Evolutionary conservation across 208 protist species (phyloP).

Genomic region (Acanthamoeba polyphaga): DNA sequence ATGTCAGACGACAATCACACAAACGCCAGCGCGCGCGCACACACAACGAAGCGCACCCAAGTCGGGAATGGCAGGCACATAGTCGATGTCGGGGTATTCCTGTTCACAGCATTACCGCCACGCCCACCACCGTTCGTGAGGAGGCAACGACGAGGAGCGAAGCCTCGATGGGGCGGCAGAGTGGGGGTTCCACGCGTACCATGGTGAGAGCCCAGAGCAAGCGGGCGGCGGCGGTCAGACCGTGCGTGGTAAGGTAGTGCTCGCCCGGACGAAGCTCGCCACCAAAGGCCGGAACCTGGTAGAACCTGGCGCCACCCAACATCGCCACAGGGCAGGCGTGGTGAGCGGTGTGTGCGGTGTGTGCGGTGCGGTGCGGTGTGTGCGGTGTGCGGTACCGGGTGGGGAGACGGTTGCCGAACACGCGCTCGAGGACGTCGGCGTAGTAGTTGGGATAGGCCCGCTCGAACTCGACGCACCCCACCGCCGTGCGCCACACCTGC

Average conservation of each 20-base stretch:
- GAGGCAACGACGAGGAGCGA: too few relatives aligned
- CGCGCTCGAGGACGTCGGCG: not conserved
- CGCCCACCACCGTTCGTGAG: too few relatives aligned
- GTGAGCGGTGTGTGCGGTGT: not conserved
- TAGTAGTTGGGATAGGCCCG: slow-evolving; percentile 36
- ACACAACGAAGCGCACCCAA: not conserved
- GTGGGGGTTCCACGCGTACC: not conserved
- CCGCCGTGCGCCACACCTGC: slow-evolving; percentile 11
- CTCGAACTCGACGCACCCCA: slow-evolving; percentile 29
- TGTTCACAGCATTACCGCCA: too few relatives aligned
- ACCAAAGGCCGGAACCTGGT: slow-evolving; percentile 13
- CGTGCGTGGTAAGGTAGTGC: not conserved
- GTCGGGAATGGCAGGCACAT: slow-evolving; percentile 1
- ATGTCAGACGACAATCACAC: not conserved
- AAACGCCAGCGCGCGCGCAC: not conserved
- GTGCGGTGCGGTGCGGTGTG: too few relatives aligned
- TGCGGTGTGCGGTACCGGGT: not conserved
- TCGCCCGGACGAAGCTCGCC: not conserved
- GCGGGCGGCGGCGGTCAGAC: not conserved
- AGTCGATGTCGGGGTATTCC: slow-evolving; percentile 17
- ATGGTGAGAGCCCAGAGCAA: slow-evolving; percentile 34
- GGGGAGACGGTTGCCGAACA: not conserved
- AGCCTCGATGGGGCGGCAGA: too few relatives aligned
- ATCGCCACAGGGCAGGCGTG: not conserved
- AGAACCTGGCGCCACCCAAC: not conserved